A percentile compares a stretch with the other conserved stretches of the same genome.
Conservation (phyloP, 768 basidiomycete genomes). For the Mycena vulgaris region DNA sequence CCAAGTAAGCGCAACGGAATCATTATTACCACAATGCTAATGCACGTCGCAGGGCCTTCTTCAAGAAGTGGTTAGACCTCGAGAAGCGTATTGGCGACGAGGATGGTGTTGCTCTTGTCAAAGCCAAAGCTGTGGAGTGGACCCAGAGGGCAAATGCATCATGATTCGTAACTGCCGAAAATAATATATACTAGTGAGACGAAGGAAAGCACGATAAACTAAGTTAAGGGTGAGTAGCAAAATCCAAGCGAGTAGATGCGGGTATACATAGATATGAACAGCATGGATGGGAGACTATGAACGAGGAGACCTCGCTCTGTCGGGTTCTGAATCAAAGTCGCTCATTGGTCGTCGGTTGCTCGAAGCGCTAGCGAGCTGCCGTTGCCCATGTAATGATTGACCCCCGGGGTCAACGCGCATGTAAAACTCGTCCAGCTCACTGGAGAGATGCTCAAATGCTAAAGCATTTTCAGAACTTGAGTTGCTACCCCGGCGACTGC, state of each 20-base stretch:
- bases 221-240: conserved; percentile 43
- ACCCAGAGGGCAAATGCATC: conserved; percentile 73
- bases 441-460: conserved; percentile 73
- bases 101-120: conserved; percentile 84
- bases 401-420: conserved; percentile 71
- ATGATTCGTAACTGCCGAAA: conserved; percentile 45
- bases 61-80: conserved; percentile 97
- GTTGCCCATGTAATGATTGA: conserved; percentile 84
- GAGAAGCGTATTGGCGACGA: conserved; percentile 92
- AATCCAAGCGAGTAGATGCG: conserved; percentile 51
- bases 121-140: conserved; percentile 94
- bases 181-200: conserved; percentile 41
- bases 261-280: conserved; percentile 55
- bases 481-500: conserved; percentile 75
- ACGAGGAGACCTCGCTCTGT: conserved; percentile 73
- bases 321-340: conserved; percentile 77
- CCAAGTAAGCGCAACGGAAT: conserved; percentile 76
- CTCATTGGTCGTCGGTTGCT: conserved; percentile 79
- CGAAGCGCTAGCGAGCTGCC: conserved; percentile 86
- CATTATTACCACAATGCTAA: conserved; percentile 15
- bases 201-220: conserved; percentile 44
- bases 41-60: conserved; percentile 76
- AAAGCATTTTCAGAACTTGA: conserved; percentile 88
- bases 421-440: background rate
- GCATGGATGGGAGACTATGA: conserved; percentile 60